Evolutionary conservation across 192 early-diverging fungal genomes (phyloP).

Genomic region (Coemansia sp.): DNA sequence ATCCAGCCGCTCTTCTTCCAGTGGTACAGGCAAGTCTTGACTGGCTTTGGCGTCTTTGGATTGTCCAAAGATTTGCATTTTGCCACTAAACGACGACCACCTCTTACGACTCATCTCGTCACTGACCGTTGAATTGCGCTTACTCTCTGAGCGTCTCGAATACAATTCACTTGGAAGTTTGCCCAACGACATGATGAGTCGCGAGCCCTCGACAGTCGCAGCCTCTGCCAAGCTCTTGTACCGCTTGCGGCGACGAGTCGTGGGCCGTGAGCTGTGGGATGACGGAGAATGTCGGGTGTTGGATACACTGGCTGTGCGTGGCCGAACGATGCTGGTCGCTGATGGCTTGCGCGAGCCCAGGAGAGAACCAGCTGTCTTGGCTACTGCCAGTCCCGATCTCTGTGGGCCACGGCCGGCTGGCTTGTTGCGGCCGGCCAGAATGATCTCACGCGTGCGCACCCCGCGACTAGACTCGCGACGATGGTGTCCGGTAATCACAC

Average conservation of each 20-base stretch:
- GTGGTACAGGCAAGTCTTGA: not conserved
- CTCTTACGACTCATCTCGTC: not conserved
- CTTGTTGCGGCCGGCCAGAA: constrained; percentile 17
- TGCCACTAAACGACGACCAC: constrained; percentile 23
- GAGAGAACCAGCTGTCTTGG: constrained; percentile 11
- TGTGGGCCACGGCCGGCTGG: not conserved
- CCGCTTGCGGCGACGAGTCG: constrained; percentile 12
- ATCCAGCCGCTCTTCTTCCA: not conserved
- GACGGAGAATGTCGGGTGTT: not conserved
- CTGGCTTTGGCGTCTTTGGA: not conserved
- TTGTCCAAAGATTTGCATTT: not conserved
- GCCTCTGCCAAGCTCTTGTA: constrained; percentile 56
- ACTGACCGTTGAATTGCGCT: constrained; percentile 10
- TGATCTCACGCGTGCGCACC: constrained; percentile 41
- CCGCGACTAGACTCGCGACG: constrained; percentile 39
- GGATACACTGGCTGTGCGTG: not conserved
- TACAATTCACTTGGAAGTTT: constrained; percentile 32
- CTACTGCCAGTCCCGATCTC: constrained; percentile 10
- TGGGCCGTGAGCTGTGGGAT: not conserved
- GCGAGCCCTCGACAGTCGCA: constrained; percentile 42
- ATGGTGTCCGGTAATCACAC: constrained; percentile 9
- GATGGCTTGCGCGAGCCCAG: constrained; percentile 13
- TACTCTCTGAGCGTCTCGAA: constrained; percentile 19
- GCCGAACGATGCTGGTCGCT: not conserved
- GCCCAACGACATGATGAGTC: constrained; percentile 38